These are phyloP conservation scores for Colletotrichum theobromicola DNA, from an alignment of 2,329 filamentous ascomycete species.

Conservation along the genomic window DNA sequence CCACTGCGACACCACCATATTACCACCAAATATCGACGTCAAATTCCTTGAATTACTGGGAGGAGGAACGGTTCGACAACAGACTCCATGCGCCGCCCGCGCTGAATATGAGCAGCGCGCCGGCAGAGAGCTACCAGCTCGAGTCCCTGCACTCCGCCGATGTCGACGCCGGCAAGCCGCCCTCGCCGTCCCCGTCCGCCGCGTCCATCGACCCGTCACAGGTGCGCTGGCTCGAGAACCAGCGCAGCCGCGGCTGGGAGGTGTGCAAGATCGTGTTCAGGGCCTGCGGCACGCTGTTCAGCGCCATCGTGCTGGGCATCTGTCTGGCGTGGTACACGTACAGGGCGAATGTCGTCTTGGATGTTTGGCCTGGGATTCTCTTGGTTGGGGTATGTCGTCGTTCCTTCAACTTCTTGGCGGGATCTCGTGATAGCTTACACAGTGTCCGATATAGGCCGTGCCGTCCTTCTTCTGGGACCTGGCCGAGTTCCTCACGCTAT, in stretches of 20 bases:
- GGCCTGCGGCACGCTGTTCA: conserved; percentile 14
- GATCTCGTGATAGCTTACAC: not conserved
- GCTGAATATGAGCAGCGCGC: conserved; percentile 5
- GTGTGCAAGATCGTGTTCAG: conserved; percentile 28
- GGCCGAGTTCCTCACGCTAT: conserved; percentile 28
- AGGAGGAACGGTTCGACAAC: not conserved
- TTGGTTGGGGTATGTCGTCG: not conserved
- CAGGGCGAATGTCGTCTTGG: not conserved
- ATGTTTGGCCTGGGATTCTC: not conserved
- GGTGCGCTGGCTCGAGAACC: conserved; percentile 12
- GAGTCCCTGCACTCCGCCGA: conserved; percentile 12
- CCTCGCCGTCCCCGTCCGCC: not conserved
- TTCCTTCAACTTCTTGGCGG: not conserved
- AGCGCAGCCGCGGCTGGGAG: conserved; percentile 24
- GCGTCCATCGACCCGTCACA: conserved; percentile 19
- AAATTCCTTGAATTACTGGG: not conserved
- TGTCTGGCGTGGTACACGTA: not conserved
- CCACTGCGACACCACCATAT: not conserved
- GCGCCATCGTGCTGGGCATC: conserved; percentile 17
- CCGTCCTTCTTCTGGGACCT: conserved; percentile 27
- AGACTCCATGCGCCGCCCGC: not conserved
- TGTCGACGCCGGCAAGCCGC: conserved; percentile 25
- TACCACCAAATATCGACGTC: not conserved
- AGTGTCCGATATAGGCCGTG: not conserved
- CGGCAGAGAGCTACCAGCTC: conserved; percentile 17